Evolutionary conservation across 208 protist genomes (phyloP), one percentile per base, ranked within the genome.

Genomic region (Trypanosoma mega): DNA sequence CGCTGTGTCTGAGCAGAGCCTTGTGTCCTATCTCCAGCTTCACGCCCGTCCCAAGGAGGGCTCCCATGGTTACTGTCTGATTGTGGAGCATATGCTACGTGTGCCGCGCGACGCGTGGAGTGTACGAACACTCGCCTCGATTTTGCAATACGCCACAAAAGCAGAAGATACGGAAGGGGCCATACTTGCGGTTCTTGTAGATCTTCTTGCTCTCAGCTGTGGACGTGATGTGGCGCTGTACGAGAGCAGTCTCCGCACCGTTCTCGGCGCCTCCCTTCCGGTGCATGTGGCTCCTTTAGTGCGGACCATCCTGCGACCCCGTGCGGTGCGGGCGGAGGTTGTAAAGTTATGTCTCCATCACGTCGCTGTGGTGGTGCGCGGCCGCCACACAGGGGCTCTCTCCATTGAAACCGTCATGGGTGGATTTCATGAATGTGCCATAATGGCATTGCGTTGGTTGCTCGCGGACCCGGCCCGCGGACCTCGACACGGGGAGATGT

Each of bases 311-410:
- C 61, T 68, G 41, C 77, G 72, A 64, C 53, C 63, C n/a, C 41
- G 64, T 4, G 41, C 48, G 5, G 33, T 87, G 14, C 57, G 60
- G 26, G 41, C 56, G 8, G 20, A 54, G 16, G 53, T 74, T 14
- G 72, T 80, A 14, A 76, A 71, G 52, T 23, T 69, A 27, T 85
- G 74, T 31, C 61, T 90, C 18, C 72, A 90, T 49, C 76, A 73
- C 27, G 54, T 82, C 7, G 57, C 74, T 24, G 37, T 70, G 20
- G 59, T 83, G 9, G 58, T 87, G 47, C 39, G 57, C 24, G 63
- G 63, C 6, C 53, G 57, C 8, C 52, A 50, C 16, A 60, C 24
- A 5, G 46, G 70, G 27, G 3, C 16, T 50, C 27, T 70, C 26
- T 31, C 54, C 44, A n/a, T 57, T 39, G 63, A 70, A 58, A 63